Conservation (phyloP, 1,284 basidiomycete species). For the Cutaneotrichosporon arboriforme region DNA sequence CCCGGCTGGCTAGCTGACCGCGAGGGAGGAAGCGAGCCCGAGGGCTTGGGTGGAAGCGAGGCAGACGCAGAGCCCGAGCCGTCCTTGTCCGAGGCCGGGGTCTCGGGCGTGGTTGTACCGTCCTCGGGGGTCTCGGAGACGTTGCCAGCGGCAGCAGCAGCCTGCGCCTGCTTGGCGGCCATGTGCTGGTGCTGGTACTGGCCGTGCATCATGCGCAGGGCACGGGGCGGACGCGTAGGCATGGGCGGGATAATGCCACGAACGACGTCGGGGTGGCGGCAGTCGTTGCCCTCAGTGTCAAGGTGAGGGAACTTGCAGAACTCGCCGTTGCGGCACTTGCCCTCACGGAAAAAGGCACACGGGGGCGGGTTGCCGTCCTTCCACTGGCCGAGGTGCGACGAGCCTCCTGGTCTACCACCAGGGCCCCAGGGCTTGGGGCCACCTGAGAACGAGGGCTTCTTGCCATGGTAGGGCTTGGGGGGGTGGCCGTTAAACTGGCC, state of each 20-base stretch:
- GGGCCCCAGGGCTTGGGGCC: slow-evolving; percentile 32
- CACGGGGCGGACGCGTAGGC: slow-evolving; percentile 26
- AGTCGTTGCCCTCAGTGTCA: slow-evolving; percentile 43
- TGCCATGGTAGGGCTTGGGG: slow-evolving; percentile 33
- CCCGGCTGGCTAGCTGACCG: slow-evolving; percentile 43
- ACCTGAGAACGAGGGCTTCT: slow-evolving; percentile 45
- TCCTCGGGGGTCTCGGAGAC: slow-evolving; percentile 7
- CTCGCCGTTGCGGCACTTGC: slow-evolving; percentile 47
- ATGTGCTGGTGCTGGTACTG: slow-evolving; percentile 24
- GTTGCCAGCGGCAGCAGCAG: slow-evolving; percentile 5
- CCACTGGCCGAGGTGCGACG: slow-evolving; percentile 38
- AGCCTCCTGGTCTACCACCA: slow-evolving; percentile 16
- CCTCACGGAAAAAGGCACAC: slow-evolving; percentile 45
- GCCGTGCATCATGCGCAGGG: slow-evolving; percentile 26
- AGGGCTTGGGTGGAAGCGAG: slow-evolving; percentile 33
- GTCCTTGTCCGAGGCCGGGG: slow-evolving; percentile 14
- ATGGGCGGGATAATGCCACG: slow-evolving; percentile 40
- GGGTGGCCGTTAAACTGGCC: slow-evolving; percentile 19
- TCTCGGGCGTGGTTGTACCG: slow-evolving; percentile 12
- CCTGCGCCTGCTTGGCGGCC: slow-evolving; percentile 13
- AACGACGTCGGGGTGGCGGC: slow-evolving; percentile 46
- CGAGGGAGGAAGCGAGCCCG: slow-evolving; percentile 21
- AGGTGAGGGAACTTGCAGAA: slow-evolving; percentile 49
- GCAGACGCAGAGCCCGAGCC: slow-evolving; percentile 3
- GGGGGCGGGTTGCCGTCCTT: slow-evolving; percentile 48